phyloP scores from a whole-genome alignment of 176 grass and related monocot genomes.

The Triticum monococcum region DNA sequence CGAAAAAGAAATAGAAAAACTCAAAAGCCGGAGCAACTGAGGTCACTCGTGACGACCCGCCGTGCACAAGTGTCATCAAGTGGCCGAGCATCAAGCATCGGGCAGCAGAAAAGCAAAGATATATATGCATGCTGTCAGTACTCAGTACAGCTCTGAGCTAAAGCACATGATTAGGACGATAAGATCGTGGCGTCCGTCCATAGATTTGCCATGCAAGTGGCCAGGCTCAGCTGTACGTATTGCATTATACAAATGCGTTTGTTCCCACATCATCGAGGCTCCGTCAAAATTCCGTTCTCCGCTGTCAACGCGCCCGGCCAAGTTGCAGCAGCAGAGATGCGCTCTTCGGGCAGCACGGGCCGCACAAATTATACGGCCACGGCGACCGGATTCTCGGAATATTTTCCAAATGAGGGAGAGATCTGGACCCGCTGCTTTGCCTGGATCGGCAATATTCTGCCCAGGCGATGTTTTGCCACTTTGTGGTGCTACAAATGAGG shows the following conservation, averaged over 20 bases:
- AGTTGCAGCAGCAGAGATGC: too few relatives aligned
- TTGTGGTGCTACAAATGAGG: too few relatives aligned
- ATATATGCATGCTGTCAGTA: background rate
- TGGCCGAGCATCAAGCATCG: background rate
- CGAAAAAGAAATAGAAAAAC: background rate
- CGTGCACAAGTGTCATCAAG: background rate
- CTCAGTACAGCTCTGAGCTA: background rate
- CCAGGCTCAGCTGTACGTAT: background rate
- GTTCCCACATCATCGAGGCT: background rate
- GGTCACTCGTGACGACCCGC: constrained; percentile 6
- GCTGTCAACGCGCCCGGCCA: too few relatives aligned
- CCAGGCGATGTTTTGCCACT: too few relatives aligned
- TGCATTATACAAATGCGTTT: background rate
- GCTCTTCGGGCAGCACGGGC: background rate
- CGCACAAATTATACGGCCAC: background rate
- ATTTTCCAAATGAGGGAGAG: background rate
- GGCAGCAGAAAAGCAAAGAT: background rate
- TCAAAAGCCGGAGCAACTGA: background rate
- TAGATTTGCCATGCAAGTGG: background rate
- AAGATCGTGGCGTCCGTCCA: background rate
- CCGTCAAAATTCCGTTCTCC: background rate
- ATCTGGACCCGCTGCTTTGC: background rate
- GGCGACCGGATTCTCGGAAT: background rate
- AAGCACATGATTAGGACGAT: background rate
- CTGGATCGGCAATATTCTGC: background rate